A percentile compares a stretch with the other conserved stretches of the same genome.
phyloP scores from a whole-genome alignment of 1,284 basidiomycete genomes.

The Rhodotorula sp. region DNA sequence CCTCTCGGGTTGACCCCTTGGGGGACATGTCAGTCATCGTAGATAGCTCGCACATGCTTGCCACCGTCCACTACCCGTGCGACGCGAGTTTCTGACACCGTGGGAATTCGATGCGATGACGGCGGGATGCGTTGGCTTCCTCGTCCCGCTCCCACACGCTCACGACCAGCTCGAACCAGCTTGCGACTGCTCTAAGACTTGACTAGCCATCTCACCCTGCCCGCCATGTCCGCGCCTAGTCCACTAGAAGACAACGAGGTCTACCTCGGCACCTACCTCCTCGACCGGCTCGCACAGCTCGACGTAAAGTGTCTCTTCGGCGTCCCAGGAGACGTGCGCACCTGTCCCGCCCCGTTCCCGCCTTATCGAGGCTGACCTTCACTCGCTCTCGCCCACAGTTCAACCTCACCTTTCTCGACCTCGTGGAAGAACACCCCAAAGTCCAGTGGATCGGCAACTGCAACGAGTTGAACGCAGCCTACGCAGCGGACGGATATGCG shows the following conservation, averaged over 20 bases:
- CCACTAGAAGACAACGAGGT: slow-evolving; percentile 20
- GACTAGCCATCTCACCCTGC: neutral
- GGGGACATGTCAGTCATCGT: no score
- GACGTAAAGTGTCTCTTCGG: slow-evolving; percentile 53
- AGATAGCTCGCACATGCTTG: neutral
- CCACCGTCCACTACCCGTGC: no score
- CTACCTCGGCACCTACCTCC: slow-evolving; percentile 44
- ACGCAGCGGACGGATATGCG: slow-evolving; percentile 93
- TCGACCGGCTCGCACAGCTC: slow-evolving; percentile 46
- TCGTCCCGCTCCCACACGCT: no score
- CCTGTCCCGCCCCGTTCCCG: neutral
- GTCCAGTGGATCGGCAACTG: slow-evolving; percentile 77
- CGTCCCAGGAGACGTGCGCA: slow-evolving; percentile 27
- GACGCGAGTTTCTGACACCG: neutral
- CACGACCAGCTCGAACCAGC: neutral
- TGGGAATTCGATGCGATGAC: neutral
- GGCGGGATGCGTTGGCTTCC: neutral
- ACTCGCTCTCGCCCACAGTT: slow-evolving; percentile 56
- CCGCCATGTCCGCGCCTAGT: slow-evolving; percentile 16
- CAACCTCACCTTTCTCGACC: slow-evolving; percentile 73
- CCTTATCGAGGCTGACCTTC: neutral
- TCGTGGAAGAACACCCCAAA: slow-evolving; percentile 66
- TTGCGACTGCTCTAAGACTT: neutral
- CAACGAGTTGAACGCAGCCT: slow-evolving; percentile 63
- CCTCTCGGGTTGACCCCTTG: no score